Conservation (phyloP, 805 yeast species). For the Saturnispora diversa region DNA sequence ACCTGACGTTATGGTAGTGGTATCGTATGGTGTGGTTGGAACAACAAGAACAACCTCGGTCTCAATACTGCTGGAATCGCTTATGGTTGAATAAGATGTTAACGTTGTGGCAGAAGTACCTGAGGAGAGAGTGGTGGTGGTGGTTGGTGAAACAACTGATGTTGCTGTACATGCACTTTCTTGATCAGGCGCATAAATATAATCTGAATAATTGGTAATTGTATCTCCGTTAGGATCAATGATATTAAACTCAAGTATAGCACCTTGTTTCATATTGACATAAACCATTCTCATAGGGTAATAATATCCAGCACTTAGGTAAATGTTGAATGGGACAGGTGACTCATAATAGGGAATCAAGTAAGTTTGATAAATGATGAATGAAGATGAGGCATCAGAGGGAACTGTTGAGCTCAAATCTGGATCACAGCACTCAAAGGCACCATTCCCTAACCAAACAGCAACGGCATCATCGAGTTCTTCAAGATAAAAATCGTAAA, state of each 20-base stretch:
- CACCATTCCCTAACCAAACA: no score
- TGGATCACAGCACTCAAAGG: no score
- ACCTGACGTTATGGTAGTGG: not conserved
- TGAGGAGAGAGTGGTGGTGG: not conserved
- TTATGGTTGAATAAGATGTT: not conserved
- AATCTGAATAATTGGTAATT: not conserved
- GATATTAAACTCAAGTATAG: constrained; percentile 11
- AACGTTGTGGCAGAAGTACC: not conserved
- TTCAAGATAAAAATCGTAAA: no score
- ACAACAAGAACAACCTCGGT: not conserved
- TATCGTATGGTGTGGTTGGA: not conserved
- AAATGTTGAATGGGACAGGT: no score
- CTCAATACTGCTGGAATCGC: not conserved
- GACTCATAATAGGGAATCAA: no score
- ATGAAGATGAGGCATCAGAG: no score
- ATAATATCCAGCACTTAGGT: no score
- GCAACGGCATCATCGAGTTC: no score
- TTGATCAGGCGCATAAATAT: not conserved
- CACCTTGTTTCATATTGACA: constrained; percentile 11
- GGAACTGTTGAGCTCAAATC: no score
- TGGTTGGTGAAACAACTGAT: not conserved
- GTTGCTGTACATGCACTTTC: not conserved
- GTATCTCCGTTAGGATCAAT: constrained; percentile 11
- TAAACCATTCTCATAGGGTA: no score
- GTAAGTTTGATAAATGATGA: no score